Conservation (phyloP, 257 asterid species). For the Rhazya stricta region DNA sequence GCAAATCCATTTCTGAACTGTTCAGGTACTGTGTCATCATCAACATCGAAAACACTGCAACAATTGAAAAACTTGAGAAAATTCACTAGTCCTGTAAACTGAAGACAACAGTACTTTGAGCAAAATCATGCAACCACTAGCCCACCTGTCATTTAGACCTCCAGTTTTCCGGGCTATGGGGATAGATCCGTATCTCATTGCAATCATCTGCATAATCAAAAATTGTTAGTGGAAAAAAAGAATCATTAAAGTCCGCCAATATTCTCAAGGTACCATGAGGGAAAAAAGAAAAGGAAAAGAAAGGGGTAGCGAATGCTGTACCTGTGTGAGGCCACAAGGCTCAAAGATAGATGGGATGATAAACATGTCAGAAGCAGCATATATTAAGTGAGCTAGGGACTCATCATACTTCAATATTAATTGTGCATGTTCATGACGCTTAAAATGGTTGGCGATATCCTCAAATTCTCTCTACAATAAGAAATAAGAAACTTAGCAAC, state of each 20-base stretch:
- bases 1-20: conserved; percentile 87
- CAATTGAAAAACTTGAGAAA: conserved; percentile 15
- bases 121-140: conserved; percentile 11
- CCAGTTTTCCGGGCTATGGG: conserved; percentile 94
- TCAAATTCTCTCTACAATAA: conserved; percentile 80
- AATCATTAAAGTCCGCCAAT: not conserved
- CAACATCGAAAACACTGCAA: conserved; percentile 88
- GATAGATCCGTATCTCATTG: conserved; percentile 92
- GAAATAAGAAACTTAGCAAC: not conserved
- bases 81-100: conserved; percentile 7
- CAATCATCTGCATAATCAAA: conserved; percentile 69
- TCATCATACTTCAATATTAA: conserved; percentile 84
- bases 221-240: not conserved
- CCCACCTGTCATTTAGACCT: conserved; percentile 90
- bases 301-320: conserved; percentile 22
- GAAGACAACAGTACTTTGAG: not conserved
- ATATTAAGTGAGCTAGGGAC: conserved; percentile 72
- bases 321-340: conserved; percentile 99
- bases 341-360: conserved; percentile 93
- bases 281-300: not conserved
- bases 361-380: conserved; percentile 92
- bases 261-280: not conserved
- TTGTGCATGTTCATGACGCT: conserved; percentile 63
- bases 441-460: conserved; percentile 61
- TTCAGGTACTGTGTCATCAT: conserved; percentile 65